These are phyloP conservation scores for Fraxinus xanthoxyloides DNA, from an alignment of 305 asterid genomes.

Conservation along the genomic window DNA sequence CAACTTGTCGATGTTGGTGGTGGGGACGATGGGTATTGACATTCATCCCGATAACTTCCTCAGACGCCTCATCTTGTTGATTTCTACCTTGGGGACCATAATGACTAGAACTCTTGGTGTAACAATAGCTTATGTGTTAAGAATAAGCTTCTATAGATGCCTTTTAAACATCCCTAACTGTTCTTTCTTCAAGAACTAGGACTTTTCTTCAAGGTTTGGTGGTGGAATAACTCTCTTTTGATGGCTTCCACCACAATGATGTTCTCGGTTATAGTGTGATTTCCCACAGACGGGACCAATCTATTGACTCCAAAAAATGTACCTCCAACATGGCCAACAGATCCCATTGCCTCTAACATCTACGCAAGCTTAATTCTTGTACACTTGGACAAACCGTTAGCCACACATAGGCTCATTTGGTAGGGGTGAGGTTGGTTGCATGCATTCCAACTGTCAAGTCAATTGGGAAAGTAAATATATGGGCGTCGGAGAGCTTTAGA, in stretches of 20 bases:
- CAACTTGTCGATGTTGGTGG: not conserved
- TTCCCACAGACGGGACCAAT: no score
- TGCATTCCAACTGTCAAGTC: no score
- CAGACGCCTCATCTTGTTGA: not conserved
- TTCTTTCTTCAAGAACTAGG: not conserved
- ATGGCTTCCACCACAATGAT: not conserved
- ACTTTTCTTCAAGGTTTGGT: no score
- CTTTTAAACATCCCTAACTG: not conserved
- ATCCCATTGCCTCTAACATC: no score
- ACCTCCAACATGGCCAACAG: no score
- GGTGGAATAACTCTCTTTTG: not conserved
- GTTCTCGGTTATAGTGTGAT: no score
- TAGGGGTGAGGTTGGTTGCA: not conserved
- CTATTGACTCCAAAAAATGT: no score
- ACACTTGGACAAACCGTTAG: no score
- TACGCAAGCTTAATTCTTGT: no score
- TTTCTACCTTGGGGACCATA: not conserved
- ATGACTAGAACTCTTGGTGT: not conserved
- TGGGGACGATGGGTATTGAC: not conserved
- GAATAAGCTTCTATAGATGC: not conserved
- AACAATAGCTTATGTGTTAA: no score
- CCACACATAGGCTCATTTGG: no score
- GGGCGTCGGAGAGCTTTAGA: not conserved
- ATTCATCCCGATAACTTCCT: no score
- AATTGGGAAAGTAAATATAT: not conserved